Conservation (phyloP, 805 yeast genomes). For the Yarrowia phangngaensis region DNA sequence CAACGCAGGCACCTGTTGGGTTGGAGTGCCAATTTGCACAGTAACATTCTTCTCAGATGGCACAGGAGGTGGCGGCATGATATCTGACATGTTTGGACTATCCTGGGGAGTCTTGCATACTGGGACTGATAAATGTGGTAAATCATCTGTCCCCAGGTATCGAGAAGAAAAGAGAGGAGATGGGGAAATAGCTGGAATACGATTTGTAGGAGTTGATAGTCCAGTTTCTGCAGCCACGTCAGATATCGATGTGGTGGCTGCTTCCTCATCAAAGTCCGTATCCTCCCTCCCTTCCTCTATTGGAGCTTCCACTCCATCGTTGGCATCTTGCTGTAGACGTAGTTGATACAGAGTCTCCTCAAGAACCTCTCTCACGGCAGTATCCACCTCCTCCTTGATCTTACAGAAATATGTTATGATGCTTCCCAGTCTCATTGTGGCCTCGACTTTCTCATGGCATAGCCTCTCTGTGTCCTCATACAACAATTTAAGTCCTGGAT, state of each 20-base stretch:
- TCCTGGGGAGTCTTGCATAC: conserved; percentile 21
- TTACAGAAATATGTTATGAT: conserved; percentile 70
- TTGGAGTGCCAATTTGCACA: conserved; percentile 16
- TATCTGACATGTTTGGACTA: conserved; percentile 22
- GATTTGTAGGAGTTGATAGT: conserved; percentile 8
- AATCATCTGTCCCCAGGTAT: conserved; percentile 2
- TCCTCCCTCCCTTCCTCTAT: conserved; percentile 2
- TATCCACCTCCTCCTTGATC: conserved; percentile 74
- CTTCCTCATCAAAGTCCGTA: not conserved
- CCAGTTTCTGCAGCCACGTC: conserved; percentile 17
- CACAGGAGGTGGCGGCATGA: conserved; percentile 27
- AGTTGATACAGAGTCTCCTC: conserved; percentile 47
- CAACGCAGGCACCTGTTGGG: conserved; percentile 17
- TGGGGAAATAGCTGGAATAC: conserved; percentile 4
- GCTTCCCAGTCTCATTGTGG: conserved; percentile 66
- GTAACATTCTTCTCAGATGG: conserved; percentile 22
- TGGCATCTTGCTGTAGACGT: conserved; percentile 9
- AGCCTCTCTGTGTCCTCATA: conserved; percentile 63
- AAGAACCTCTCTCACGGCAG: conserved; percentile 59
- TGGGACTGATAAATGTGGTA: conserved; percentile 11
- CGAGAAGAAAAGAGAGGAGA: conserved; percentile 6
- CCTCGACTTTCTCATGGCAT: conserved; percentile 62
- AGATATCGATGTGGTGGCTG: conserved; percentile 3
- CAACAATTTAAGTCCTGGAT: conserved; percentile 59
- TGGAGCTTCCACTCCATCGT: conserved; percentile 26